Conservation (phyloP, 129 eudicot genomes). For the Helichrysum umbraculigerum region DNA sequence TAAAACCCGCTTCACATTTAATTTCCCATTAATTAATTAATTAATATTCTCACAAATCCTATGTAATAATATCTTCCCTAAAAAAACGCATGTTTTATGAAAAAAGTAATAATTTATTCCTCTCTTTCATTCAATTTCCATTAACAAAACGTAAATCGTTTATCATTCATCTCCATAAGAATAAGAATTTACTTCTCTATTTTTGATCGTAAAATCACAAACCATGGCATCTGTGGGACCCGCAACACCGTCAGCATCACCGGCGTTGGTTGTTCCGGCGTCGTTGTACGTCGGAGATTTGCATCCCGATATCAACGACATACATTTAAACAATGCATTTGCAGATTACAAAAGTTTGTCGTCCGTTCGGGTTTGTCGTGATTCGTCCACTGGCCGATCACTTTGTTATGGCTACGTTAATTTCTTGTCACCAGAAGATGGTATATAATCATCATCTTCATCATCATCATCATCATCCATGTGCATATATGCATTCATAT, state of each 20-base stretch:
- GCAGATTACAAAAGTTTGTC: slow-evolving; percentile 56
- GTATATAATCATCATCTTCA: slow-evolving; percentile 32
- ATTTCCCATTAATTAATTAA: neutral
- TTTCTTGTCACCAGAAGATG: slow-evolving; percentile 66
- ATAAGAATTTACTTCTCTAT: neutral
- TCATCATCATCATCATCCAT: neutral
- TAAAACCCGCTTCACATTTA: slow-evolving; percentile 1
- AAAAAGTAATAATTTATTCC: neutral
- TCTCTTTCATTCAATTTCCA: slow-evolving; percentile 11
- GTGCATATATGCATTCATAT: neutral
- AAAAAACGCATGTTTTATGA: slow-evolving; percentile 23
- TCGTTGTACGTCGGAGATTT: slow-evolving; percentile 90
- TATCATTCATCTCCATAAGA: neutral
- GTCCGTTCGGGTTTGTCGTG: slow-evolving; percentile 78
- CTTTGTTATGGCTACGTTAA: slow-evolving; percentile 90
- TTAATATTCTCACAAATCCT: neutral
- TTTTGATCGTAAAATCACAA: neutral
- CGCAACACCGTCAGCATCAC: slow-evolving; percentile 25
- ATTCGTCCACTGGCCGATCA: slow-evolving; percentile 63
- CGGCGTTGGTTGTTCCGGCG: slow-evolving; percentile 31
- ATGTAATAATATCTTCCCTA: neutral
- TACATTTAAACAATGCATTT: slow-evolving; percentile 49
- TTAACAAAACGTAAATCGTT: slow-evolving; percentile 31
- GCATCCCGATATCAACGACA: slow-evolving; percentile 58
- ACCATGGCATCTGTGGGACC: slow-evolving; percentile 32